A percentile compares a stretch with the other conserved stretches of the same genome.
phyloP scores from a whole-genome alignment of 169 alveolate genomes.

The Plasmodium relictum region DNA sequence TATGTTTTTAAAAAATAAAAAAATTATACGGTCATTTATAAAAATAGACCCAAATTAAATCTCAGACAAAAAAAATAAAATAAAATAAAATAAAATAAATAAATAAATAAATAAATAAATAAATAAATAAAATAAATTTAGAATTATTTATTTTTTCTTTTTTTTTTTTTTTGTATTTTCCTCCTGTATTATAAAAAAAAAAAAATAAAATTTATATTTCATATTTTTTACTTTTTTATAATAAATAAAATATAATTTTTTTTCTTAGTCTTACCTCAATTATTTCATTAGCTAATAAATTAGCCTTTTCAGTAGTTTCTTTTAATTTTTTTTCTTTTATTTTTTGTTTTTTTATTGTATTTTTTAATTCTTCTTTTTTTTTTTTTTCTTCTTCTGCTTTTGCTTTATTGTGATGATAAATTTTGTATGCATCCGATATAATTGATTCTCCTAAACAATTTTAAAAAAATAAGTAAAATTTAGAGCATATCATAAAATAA shows the following conservation, averaged over 20 bases:
- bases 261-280: slow-evolving; percentile 46
- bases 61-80: too few species aligned
- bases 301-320: slow-evolving; percentile 62
- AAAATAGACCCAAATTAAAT: too few species aligned
- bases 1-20: too few species aligned
- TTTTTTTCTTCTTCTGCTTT: slow-evolving; percentile 59
- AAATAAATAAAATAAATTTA: neutral
- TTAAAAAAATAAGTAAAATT: neutral
- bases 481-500: neutral
- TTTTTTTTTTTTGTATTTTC: slow-evolving; percentile 66
- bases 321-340: slow-evolving; percentile 57
- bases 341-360: slow-evolving; percentile 50
- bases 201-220: neutral
- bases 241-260: neutral
- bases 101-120: neutral
- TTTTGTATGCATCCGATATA: slow-evolving; percentile 60
- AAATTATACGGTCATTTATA: too few species aligned
- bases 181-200: slow-evolving; percentile 30
- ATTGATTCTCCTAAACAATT: slow-evolving; percentile 40
- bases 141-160: slow-evolving; percentile 43
- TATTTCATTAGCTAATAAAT: slow-evolving; percentile 48
- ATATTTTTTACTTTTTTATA: too few species aligned
- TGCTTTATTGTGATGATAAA: slow-evolving; percentile 44
- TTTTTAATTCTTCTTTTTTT: slow-evolving; percentile 63
- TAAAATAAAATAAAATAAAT: neutral